Percentiles rank a stretch among this genome's conserved stretches.
Conservation (phyloP, 2,329 filamentous ascomycete species). For the Ophiostoma triangulosporum region DNA sequence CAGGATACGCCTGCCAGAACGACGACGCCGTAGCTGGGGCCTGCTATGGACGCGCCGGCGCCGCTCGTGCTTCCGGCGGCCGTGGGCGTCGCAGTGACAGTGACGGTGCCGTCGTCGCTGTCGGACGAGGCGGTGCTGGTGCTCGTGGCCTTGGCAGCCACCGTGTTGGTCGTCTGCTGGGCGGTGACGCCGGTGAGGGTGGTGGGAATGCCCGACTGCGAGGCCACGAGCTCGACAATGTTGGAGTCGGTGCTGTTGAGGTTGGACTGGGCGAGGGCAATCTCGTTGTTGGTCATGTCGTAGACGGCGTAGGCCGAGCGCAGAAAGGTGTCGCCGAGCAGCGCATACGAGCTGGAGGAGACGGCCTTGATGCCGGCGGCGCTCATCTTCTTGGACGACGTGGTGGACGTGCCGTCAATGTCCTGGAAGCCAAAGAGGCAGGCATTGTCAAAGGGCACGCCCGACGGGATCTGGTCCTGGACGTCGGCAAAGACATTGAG, state of each 20-base stretch:
- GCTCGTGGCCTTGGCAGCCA: background rate
- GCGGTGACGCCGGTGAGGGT: slow-evolving; percentile 29
- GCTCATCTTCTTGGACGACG: background rate
- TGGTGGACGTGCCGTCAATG: slow-evolving; percentile 15
- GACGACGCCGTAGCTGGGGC: slow-evolving; percentile 9
- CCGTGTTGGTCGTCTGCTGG: slow-evolving; percentile 18
- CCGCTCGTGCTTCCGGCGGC: slow-evolving; percentile 1
- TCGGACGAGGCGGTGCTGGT: slow-evolving; percentile 1
- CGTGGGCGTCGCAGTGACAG: slow-evolving; percentile 6
- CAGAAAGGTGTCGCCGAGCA: slow-evolving; percentile 35
- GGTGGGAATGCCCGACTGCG: slow-evolving; percentile 26
- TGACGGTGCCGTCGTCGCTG: slow-evolving; percentile 8
- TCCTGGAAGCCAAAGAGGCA: slow-evolving; percentile 44
- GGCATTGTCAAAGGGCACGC: slow-evolving; percentile 25
- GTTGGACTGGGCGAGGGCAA: slow-evolving; percentile 40
- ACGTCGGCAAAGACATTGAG: slow-evolving; percentile 22
- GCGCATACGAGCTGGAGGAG: slow-evolving; percentile 13
- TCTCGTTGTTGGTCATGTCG: slow-evolving; percentile 35
- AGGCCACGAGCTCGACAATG: slow-evolving; percentile 31
- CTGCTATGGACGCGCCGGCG: slow-evolving; percentile 9
- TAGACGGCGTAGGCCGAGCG: slow-evolving; percentile 41
- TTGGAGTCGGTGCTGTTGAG: slow-evolving; percentile 30
- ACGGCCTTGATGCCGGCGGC: background rate
- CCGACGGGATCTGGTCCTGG: slow-evolving; percentile 16
- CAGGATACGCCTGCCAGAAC: slow-evolving; percentile 14